Conservation (phyloP, 2,329 filamentous ascomycete species). For the Aspergillus arachidicola region DNA sequence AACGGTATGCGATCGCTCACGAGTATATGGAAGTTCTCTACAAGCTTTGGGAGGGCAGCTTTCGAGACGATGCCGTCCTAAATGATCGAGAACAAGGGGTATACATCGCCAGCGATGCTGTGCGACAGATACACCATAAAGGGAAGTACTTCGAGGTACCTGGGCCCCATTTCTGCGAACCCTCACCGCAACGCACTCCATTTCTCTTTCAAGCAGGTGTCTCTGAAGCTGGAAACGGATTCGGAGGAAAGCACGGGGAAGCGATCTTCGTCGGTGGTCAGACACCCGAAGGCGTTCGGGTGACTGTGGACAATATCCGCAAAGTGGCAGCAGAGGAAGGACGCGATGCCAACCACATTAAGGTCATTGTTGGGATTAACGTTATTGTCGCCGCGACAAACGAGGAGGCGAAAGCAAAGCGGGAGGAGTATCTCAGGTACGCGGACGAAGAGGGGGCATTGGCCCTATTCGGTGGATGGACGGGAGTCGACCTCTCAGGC, state of each 20-base stretch:
- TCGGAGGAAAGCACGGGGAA: conserved; percentile 44
- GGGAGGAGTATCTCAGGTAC: conserved; percentile 40
- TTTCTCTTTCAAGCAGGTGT: conserved; percentile 49
- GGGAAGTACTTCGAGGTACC: conserved; percentile 37
- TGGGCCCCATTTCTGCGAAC: conserved; percentile 42
- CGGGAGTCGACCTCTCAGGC: conserved; percentile 30
- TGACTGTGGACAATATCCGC: conserved; percentile 42
- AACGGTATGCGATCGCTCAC: conserved; percentile 48
- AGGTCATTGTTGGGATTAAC: conserved; percentile 43
- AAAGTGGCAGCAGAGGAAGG: conserved; percentile 36
- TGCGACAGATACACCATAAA: conserved; percentile 33
- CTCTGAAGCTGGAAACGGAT: conserved; percentile 43
- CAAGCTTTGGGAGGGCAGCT: conserved; percentile 56
- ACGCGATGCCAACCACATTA: conserved; percentile 37
- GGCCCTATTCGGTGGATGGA: conserved; percentile 46
- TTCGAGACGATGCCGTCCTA: conserved; percentile 40
- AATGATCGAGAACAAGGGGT: conserved; percentile 16
- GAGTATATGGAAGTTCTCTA: conserved; percentile 46
- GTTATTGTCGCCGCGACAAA: conserved; percentile 43
- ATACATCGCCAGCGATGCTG: conserved; percentile 16
- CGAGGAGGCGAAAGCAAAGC: conserved; percentile 42
- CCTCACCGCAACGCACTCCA: conserved; percentile 25
- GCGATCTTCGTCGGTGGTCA: conserved; percentile 48
- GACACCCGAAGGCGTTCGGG: conserved; percentile 35
- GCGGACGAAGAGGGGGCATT: conserved; percentile 44